phyloP scores from a whole-genome alignment of 768 basidiomycete species.

The Coprinopsis strossmayeri region DNA sequence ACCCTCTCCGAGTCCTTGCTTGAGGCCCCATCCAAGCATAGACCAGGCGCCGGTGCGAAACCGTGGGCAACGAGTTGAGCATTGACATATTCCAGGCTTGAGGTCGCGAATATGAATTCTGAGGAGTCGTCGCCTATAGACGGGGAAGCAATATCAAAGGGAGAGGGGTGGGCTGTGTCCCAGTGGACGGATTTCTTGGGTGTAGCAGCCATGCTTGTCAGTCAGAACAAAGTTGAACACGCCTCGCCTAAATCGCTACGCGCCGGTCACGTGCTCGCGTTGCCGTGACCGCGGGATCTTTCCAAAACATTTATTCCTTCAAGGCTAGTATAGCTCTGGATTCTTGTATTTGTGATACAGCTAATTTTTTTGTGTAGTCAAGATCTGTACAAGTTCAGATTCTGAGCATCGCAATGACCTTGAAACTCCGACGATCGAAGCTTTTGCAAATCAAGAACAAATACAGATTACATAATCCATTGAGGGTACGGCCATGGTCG shows the following conservation, averaged over 20 bases:
- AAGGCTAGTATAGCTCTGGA: too few species aligned
- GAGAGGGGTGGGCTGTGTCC: constrained; percentile 39
- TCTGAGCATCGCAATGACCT: not conserved
- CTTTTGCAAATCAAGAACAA: not conserved
- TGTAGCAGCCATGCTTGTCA: constrained; percentile 29
- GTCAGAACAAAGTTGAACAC: constrained; percentile 3
- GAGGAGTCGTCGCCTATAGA: constrained; percentile 34
- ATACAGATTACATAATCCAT: not conserved
- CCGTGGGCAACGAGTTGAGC: constrained; percentile 81
- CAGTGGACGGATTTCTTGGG: constrained; percentile 48
- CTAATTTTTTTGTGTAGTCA: too few species aligned
- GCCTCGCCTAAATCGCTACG: constrained; percentile 6
- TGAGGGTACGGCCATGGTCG: not conserved
- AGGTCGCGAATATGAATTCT: constrained; percentile 45
- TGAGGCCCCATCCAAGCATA: constrained; percentile 61
- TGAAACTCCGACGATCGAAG: not conserved
- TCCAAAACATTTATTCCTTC: too few species aligned
- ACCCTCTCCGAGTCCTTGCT: constrained; percentile 47
- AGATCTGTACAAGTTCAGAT: too few species aligned
- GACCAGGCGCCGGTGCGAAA: constrained; percentile 55
- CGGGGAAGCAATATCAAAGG: constrained; percentile 37
- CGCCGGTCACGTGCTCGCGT: constrained; percentile 9
- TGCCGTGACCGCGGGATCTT: too few species aligned
- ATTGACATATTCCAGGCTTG: constrained; percentile 74
- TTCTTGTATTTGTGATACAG: too few species aligned